Evolutionary conservation across 257 asterid genomes (phyloP), one percentile per base, ranked within the genome.

Genomic region (Thymus quinquecostatus): DNA sequence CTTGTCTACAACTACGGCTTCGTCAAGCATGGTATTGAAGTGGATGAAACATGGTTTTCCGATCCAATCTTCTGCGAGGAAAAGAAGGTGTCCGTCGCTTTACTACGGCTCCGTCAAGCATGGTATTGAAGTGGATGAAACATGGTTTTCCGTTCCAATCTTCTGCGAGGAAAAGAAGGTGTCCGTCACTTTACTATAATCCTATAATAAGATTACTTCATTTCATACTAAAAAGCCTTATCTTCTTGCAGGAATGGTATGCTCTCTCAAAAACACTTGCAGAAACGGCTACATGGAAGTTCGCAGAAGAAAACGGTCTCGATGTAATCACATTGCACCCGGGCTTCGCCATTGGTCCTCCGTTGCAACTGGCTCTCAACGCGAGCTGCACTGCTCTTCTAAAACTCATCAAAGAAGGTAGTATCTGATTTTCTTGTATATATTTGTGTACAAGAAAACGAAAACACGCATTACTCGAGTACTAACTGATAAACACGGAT

Each of bases 41-140:
- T 84, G 3, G 96, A 85, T 43, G 97, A 90, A 62, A 85, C 88
- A 40, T 90, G 93, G 91, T 78, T 75, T 53, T 86, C 96, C 0
- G 96, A 88, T 56, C 85, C 87, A 14, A 36, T 0, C 9, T 73
- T 79, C 55, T 91, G 94, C 48, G 63, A 82, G 77, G 83, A 85
- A 69, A 79, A 63, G 0, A 76, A 88, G 88, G 97, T 90, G 62
- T 36, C 7, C 11, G 9, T 3, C 36, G n/a, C n/a, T n/a, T n/a
- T n/a, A 57, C 67, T 21, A 30, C 40, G 58, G 48, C 45, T 70
- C 85, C 47, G 44, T 75, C 4, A 77, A 54, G 14, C 76, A 72
- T 5, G 86, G 76, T 54, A 78, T 48, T 14, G 40, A 81, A 9
- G 60, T 84, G 3, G 96, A 85, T 43, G 97, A 90, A 62, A 85